Evolutionary conservation across 352 stramenopile species (phyloP).

Genomic region (Phytopythium helicoides): DNA sequence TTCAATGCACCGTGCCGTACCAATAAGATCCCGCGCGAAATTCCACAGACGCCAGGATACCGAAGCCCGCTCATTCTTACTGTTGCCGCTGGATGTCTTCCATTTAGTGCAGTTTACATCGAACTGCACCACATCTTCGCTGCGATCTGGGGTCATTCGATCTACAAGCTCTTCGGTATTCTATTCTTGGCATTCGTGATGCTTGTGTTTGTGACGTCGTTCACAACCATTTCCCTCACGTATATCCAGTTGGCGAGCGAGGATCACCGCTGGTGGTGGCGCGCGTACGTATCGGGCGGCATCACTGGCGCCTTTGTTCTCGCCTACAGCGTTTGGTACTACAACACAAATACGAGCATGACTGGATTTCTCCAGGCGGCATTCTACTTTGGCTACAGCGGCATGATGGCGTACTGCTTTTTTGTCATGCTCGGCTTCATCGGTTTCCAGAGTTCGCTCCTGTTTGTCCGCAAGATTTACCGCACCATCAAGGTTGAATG

Average conservation of each 20-base stretch:
- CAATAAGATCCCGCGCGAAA: constrained; percentile 95
- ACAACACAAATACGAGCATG: constrained; percentile 94
- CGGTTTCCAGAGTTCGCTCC: constrained; percentile 94
- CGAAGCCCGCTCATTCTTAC: constrained; percentile 82
- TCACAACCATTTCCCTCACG: constrained; percentile 96
- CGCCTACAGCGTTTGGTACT: constrained; percentile 96
- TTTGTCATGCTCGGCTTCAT: constrained; percentile 97
- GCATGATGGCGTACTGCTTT: constrained; percentile 95
- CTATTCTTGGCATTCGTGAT: constrained; percentile 95
- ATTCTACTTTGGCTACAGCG: constrained; percentile 99
- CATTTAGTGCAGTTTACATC: constrained; percentile 98
- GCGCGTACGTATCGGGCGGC: constrained; percentile 93
- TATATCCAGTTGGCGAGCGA: constrained; percentile 98
- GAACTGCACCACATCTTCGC: constrained; percentile 98
- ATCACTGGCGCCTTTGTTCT: constrained; percentile 96
- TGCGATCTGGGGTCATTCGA: constrained; percentile 97
- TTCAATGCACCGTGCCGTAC: constrained; percentile 95
- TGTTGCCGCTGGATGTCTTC: constrained; percentile 93
- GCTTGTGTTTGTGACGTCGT: constrained; percentile 94
- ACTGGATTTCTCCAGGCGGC: constrained; percentile 93
- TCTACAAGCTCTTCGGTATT: constrained; percentile 99
- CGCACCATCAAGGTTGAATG: constrained; percentile 96
- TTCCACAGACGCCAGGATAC: constrained; percentile 91
- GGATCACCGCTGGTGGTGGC: constrained; percentile 98
- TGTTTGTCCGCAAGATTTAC: constrained; percentile 98